Evolutionary conservation across 2,329 filamentous ascomycete genomes (phyloP), one percentile per base, ranked within the genome.

Genomic region (Nemania sp.): DNA sequence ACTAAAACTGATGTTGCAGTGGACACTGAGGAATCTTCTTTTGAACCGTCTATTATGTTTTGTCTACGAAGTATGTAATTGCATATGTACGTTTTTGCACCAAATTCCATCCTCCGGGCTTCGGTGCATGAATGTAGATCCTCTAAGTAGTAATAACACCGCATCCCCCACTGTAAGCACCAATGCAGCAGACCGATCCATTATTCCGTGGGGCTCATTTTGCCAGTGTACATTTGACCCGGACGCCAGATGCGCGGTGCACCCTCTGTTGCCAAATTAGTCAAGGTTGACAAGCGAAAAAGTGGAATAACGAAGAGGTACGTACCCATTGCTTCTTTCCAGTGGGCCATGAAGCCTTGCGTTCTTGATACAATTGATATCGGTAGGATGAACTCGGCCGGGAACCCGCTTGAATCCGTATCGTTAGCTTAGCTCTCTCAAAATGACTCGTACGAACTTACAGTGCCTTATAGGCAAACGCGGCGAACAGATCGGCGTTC

Each of bases 321-420:
- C 39, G n/a, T 41, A 41, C 39, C 39, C 61, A 63, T 63, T 28
- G 59, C 59, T 31, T 63, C 59, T 31, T 54, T 57, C 61, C 61
- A 63, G 31, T 63, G 61, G 2, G 61, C 57, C 57, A 63, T 60
- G 24, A 63, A 52, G 0, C 59, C 61, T 39, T 60, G 59, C 0
- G 57, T 60, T 14, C 61, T 49, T 15, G 59, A 60, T 28, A 61
- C 19, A 19, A 60, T 33, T 3, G 57, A 58, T 12, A 63, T 63
- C 6, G 61, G 57, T 15, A 60, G 42, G 12, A 61, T 60, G 26
- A 61, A 61, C 14, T 54, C 33, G 1, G 57, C 11, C 8, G 60
- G 57, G 26, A 59, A 61, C 3, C 57, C 60, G n/a, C 59, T 61
- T 26, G 6, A 24, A 14, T 33, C n/a, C n/a, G n/a, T 9, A 28